Evolutionary conservation across 768 basidiomycete species (phyloP), one percentile per base, ranked within the genome.

Genomic region (Tylopilus felleus): DNA sequence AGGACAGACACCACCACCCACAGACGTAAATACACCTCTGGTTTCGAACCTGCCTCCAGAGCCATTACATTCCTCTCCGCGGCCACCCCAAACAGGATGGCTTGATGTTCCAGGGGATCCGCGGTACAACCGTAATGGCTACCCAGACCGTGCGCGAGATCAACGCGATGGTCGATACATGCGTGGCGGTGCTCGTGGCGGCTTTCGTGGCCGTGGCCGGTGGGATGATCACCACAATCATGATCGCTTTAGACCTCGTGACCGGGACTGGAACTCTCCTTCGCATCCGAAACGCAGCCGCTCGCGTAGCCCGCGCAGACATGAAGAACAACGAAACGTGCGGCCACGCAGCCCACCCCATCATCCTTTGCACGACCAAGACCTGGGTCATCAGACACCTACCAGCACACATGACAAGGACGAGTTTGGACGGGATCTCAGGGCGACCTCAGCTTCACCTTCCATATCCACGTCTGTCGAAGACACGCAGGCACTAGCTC

Each of bases 381-480:
- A 68, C 51, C 51, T 64, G 47, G 64, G 62, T 49, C 62, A 60
- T 49, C 66, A 59, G 58, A 48, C 60, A 21, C 60, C 58, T 65
- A 59, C 58, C 48, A 72, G 65, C 46, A 65, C 65, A 49, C 60
- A 67, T n/a, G 83, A 74, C 53, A 90, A 84, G 71, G 90, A 93
- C 79, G 90, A 93, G 70, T 93, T 93, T 71, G 90, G 90, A 60
- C 84, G 90, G 62, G 89, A 92, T 67, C 78, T 90, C 65, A 79
- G 90, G 62, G 73, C 80, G 33, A 70, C 73, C 39, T 83, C 87
- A 36, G 50, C 56, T 45, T 67, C 70, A 52, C 68, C 62, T 47
- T 67, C 71, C 33, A 64, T 70, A 51, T 61, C 70, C 4, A 48
- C 42, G 47, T 66, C 65, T 43, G 55, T 51, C 52, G 65, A 65